A percentile compares a stretch with the other conserved stretches of the same genome.
phyloP scores from a whole-genome alignment of 805 yeast species.

The Schwanniomyces sp. region DNA sequence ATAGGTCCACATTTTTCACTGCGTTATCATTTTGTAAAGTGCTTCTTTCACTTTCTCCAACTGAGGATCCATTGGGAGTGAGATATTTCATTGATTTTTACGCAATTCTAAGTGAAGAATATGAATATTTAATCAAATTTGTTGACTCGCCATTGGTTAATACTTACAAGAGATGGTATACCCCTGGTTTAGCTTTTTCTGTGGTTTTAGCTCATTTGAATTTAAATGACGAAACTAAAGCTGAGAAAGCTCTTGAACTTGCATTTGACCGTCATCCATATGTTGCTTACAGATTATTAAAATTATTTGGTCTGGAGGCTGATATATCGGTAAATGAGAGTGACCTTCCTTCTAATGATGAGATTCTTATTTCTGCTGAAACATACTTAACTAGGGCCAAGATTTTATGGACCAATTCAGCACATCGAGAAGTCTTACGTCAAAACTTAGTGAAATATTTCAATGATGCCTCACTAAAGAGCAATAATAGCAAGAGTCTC shows the following conservation, averaged over 20 bases:
- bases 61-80: constrained; percentile 83
- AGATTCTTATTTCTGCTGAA: constrained; percentile 46
- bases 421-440: constrained; percentile 47
- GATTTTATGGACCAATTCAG: constrained; percentile 52
- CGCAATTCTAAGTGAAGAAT: constrained; percentile 65
- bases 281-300: constrained; percentile 51
- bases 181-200: constrained; percentile 72
- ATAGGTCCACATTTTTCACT: constrained; percentile 73
- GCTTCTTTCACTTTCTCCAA: constrained; percentile 66
- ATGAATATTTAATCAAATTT: constrained; percentile 58
- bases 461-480: constrained; percentile 1
- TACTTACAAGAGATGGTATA: constrained; percentile 64
- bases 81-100: constrained; percentile 81
- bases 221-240: constrained; percentile 41
- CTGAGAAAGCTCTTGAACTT: constrained; percentile 43
- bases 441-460: constrained; percentile 34
- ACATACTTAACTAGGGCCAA: constrained; percentile 61
- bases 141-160: constrained; percentile 55
- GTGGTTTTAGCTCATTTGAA: constrained; percentile 60
- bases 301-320: constrained; percentile 40
- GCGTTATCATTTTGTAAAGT: constrained; percentile 76
- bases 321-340: constrained; percentile 19
- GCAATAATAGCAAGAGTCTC: constrained; percentile 2
- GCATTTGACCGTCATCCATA: constrained; percentile 62
- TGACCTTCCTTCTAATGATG: constrained; percentile 21